These are phyloP conservation scores for Peronosclerospora sorghi DNA, from an alignment of 352 stramenopile species.

Conservation along the genomic window DNA sequence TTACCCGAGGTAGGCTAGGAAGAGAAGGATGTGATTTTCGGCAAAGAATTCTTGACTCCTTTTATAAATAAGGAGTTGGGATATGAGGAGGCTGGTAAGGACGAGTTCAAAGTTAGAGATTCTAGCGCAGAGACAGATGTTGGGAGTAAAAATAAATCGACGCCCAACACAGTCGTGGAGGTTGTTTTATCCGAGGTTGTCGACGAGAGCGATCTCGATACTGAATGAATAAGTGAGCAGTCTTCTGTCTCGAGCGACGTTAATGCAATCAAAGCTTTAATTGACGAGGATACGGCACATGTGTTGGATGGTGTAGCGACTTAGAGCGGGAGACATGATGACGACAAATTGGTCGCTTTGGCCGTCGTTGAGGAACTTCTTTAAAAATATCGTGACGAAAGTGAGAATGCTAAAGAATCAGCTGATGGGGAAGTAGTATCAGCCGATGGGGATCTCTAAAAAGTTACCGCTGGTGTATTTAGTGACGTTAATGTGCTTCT, in stretches of 20 bases:
- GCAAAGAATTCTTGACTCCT: background rate
- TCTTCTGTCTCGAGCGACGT: background rate
- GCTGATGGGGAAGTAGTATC: background rate
- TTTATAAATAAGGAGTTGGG: background rate
- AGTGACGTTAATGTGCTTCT: background rate
- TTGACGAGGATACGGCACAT: background rate
- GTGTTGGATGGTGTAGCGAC: background rate
- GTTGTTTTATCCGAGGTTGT: slow-evolving; percentile 1
- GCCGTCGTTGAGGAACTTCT: background rate
- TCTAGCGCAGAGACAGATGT: no score
- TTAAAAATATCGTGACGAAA: background rate
- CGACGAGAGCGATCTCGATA: no score
- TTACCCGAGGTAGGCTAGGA: background rate
- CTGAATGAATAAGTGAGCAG: no score
- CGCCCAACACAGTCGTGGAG: no score
- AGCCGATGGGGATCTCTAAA: slow-evolving; percentile 3
- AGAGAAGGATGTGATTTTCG: background rate
- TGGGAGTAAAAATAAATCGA: no score
- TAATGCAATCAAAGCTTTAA: background rate
- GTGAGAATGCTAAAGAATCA: background rate
- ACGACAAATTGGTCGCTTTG: background rate
- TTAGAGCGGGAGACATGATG: background rate
- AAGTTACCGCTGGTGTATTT: background rate
- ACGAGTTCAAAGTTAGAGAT: no score
- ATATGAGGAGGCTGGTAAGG: background rate